These are phyloP conservation scores for Venturia carpophila DNA, from an alignment of 2,329 filamentous ascomycete species.

Conservation along the genomic window DNA sequence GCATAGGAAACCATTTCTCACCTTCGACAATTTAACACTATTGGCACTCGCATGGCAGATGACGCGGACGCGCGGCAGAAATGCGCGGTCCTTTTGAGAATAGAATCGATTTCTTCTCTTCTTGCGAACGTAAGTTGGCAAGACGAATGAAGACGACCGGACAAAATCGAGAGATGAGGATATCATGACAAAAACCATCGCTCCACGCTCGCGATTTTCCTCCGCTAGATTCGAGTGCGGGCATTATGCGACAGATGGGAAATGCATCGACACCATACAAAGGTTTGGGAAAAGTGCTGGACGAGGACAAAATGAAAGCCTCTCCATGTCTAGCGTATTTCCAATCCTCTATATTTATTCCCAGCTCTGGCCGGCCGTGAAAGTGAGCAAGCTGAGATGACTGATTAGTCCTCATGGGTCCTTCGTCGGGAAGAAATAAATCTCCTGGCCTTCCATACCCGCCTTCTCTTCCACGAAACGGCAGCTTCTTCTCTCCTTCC, in stretches of 20 bases:
- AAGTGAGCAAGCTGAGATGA: background rate
- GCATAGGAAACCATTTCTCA: no score
- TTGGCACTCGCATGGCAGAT: no score
- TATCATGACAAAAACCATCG: background rate
- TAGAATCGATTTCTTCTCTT: no score
- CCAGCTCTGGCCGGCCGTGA: no score
- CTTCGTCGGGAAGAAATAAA: slow-evolving; percentile 11
- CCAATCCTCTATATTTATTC: background rate
- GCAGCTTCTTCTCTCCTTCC: slow-evolving; percentile 4
- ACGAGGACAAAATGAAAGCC: background rate
- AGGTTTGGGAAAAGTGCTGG: background rate
- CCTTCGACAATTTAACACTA: no score
- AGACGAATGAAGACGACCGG: background rate
- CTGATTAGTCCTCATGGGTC: background rate
- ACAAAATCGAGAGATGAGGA: background rate
- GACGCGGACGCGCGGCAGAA: no score
- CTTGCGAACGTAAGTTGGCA: no score
- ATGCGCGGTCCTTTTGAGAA: no score
- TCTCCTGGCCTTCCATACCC: slow-evolving; percentile 5
- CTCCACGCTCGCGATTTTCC: background rate
- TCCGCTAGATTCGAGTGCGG: background rate
- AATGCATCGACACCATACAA: background rate
- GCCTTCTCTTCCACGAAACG: slow-evolving; percentile 8
- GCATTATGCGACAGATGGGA: background rate
- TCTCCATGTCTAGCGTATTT: background rate